phyloP scores from a whole-genome alignment of 2,329 filamentous ascomycete genomes.

The Zarea fungicola region DNA sequence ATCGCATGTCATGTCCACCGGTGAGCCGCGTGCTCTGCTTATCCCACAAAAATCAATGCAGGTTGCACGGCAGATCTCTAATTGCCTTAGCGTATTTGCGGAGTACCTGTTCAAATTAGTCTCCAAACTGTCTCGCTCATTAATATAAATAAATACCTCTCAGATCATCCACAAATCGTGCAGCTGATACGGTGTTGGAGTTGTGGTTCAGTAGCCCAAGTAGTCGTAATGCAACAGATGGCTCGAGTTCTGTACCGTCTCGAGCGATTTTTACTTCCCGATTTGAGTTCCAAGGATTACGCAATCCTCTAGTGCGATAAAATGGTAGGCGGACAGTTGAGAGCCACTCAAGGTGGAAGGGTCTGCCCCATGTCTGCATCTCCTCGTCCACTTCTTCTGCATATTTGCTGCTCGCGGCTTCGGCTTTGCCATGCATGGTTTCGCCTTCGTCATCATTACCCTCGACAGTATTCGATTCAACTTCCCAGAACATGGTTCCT shows the following conservation, averaged over 20 bases:
- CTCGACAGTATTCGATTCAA: too few relatives aligned
- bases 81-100: neutral
- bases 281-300: slow-evolving; percentile 94
- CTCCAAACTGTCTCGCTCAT: neutral
- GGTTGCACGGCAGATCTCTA: neutral
- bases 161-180: neutral
- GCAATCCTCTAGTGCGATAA: slow-evolving; percentile 77
- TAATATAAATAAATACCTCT: neutral
- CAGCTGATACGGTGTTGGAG: neutral
- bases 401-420: slow-evolving; percentile 32
- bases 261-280: slow-evolving; percentile 93
- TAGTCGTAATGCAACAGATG: slow-evolving; percentile 69
- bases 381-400: slow-evolving; percentile 40
- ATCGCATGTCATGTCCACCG: neutral
- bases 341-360: slow-evolving; percentile 86
- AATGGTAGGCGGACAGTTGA: slow-evolving; percentile 81
- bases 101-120: neutral
- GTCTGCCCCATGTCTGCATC: slow-evolving; percentile 76
- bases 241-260: slow-evolving; percentile 90
- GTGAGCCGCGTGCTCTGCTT: slow-evolving; percentile 3
- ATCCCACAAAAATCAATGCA: slow-evolving; percentile 3
- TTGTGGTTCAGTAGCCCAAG: slow-evolving; percentile 69
- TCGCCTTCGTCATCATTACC: slow-evolving; percentile 46
- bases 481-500: slow-evolving; percentile 98
- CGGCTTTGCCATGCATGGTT: slow-evolving; percentile 39